Base-by-base conservation (phyloP, 108 stramenopile genomes). In the Stephanodiscus triporus region DNA sequence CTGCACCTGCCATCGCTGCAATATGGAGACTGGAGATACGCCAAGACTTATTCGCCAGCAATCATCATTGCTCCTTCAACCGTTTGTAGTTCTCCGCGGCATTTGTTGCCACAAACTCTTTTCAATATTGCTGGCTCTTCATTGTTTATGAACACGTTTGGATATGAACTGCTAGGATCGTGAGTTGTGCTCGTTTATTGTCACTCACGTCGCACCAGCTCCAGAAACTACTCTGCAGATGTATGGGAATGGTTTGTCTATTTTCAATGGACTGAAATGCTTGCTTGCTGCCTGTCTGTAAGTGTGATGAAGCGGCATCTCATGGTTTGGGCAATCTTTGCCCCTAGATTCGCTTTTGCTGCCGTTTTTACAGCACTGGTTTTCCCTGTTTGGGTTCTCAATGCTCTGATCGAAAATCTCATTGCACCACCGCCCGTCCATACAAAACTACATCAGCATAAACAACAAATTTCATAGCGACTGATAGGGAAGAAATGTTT, bases 281-380 rank as follows among this genome's bases (percentile, higher is more conserved):
- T 83, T 24, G 56, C 71, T 17, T 86, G 87, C 36, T 91, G 91
- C 66, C 77, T 94, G 26, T 94, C 91, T 23, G 93, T 94, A 34
- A 88, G 86, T 63, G 40, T 89, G 10, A 70, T 92, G 84, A 81
- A 90, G 29, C 66, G 93, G 34, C 93, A 94, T 69, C 63, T 94
- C 27, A 94, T 94, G 93, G 91, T 94, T 19, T 94, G 93, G 93
- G 93, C 91, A 2, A 78, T 92, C n/a, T 94, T 92, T 76, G 93
- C 93, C 13, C 93, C 93, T 13, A 68, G 89, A 45, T 94, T 92
- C 66, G 69, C 89, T 49, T 94, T 90, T 69, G 77, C 82, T 19
- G 82, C 88, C 5, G 77, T 93, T 47, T 89, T 93, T 66, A 78
- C 77, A 34, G 77, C 20, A 13, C 45, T 78, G 38, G 62, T 63